These are phyloP conservation scores for Ormosia emarginata DNA, from an alignment of 306 rosid genomes.

Conservation along the genomic window DNA sequence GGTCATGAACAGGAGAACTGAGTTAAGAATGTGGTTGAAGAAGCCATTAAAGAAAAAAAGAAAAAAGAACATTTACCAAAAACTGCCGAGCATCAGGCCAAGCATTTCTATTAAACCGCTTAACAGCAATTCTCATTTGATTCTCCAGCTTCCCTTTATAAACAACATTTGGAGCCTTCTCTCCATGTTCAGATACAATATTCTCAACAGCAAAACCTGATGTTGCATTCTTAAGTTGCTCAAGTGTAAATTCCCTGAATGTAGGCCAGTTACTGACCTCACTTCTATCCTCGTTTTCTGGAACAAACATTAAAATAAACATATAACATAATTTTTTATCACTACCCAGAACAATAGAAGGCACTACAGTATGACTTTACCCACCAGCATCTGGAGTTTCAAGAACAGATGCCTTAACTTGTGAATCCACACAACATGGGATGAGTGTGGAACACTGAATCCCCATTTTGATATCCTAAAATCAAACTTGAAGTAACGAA, in stretches of 20 bases:
- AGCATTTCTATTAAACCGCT: constrained; percentile 77
- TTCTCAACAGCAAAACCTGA: constrained; percentile 85
- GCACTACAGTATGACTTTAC: constrained; percentile 19
- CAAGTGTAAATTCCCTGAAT: constrained; percentile 66
- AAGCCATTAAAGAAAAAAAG: neutral
- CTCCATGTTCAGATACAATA: constrained; percentile 85
- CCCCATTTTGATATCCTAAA: constrained; percentile 50
- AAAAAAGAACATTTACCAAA: constrained; percentile 40
- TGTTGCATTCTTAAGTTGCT: constrained; percentile 77
- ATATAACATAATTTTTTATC: constrained; percentile 8
- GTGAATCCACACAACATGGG: constrained; percentile 73
- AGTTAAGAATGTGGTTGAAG: neutral
- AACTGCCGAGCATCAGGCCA: constrained; percentile 82
- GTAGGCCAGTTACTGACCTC: constrained; percentile 48
- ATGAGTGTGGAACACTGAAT: constrained; percentile 59
- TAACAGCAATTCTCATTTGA: constrained; percentile 74
- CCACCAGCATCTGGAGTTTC: constrained; percentile 67
- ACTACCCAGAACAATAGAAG: neutral
- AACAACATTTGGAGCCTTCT: constrained; percentile 87
- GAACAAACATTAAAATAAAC: constrained; percentile 20
- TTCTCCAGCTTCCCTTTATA: constrained; percentile 81
- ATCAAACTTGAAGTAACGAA: constrained; percentile 22
- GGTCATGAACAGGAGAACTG: neutral
- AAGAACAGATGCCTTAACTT: constrained; percentile 68
- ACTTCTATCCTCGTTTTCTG: constrained; percentile 60